Conservation (phyloP, 495 filamentous ascomycete genomes). For the Hyaloscypha hepaticicola region DNA sequence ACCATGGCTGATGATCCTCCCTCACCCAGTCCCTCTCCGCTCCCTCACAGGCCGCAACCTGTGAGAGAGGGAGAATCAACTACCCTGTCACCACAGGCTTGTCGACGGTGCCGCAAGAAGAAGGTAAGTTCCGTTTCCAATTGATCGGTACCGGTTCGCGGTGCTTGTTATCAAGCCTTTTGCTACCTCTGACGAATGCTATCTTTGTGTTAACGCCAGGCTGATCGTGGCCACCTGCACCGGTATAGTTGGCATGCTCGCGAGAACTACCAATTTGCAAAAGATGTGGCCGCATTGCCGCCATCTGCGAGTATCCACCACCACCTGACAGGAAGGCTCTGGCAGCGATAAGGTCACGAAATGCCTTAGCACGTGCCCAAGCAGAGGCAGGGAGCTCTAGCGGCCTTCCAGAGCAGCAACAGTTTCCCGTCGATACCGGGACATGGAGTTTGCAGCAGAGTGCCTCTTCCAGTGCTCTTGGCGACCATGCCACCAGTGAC, state of each 20-base stretch:
- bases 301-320: constrained; percentile 21
- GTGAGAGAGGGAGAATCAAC: no score
- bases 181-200: no score
- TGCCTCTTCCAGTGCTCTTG: background rate
- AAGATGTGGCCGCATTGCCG: constrained; percentile 17
- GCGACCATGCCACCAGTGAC: background rate
- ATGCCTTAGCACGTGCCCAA: constrained; percentile 17
- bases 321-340: constrained; percentile 24
- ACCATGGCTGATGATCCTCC: no score
- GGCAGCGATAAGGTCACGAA: constrained; percentile 15
- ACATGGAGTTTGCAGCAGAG: background rate
- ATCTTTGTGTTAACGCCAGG: no score
- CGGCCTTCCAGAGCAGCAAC: background rate
- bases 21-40: no score
- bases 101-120: constrained; percentile 16
- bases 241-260: constrained; percentile 22
- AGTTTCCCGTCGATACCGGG: background rate
- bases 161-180: no score
- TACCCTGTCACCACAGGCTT: background rate
- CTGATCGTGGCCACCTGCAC: background rate
- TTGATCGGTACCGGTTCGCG: background rate
- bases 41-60: no score
- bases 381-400: background rate
- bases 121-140: constrained; percentile 4
- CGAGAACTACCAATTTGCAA: constrained; percentile 22